Base-by-base conservation (phyloP, 495 filamentous ascomycete species). In the Patellaria atrata region DNA sequence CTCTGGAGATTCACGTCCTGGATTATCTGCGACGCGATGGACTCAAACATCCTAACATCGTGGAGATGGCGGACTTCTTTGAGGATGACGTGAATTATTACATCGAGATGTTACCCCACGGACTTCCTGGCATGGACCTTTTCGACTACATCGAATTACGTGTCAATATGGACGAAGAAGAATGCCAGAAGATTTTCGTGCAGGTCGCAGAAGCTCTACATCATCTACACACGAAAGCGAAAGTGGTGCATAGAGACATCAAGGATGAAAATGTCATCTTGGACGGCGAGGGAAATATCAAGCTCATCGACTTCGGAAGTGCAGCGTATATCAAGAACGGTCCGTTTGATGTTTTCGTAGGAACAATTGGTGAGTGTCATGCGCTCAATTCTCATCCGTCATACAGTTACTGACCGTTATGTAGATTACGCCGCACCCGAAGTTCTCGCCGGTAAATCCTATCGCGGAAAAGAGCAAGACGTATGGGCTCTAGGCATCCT, bases 61-160 rank as follows among this genome's bases (percentile, higher is more conserved):
- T 99, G 18, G 89, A 96, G 60, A 96, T 99, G 91, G 73, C 79
- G 22, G 86, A 91, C 39, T 99, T 96, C 59, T 99, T 99, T 53
- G 89, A 99, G 54, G 91, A 99, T 37, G 82, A 92, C 40, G 63
- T 84, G 51, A 96, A 99, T 48, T 99, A 99, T 54, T 96, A 99
- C 51, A 99, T 99, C 47, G 91, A 96, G 51, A 97, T 96, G 89
- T 65, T 81, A 4, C 89, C 89, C 9, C 89, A 97, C 45, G 89
- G 89, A 5, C 67, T 94, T 5, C 89, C 91, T 2, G 91, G 91
- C 11, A 96, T 97, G 91, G 89, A 97, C 53, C 71, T 97, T 1
- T 97, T 97, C 51, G 89, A 97, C 57, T 97, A 96, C 52, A 97
- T 97, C 38, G 89, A 97, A 56, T 71, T 97, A 35, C 77, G 86